phyloP scores from a whole-genome alignment of 2,329 filamentous ascomycete species.

The Penicillium sp. region DNA sequence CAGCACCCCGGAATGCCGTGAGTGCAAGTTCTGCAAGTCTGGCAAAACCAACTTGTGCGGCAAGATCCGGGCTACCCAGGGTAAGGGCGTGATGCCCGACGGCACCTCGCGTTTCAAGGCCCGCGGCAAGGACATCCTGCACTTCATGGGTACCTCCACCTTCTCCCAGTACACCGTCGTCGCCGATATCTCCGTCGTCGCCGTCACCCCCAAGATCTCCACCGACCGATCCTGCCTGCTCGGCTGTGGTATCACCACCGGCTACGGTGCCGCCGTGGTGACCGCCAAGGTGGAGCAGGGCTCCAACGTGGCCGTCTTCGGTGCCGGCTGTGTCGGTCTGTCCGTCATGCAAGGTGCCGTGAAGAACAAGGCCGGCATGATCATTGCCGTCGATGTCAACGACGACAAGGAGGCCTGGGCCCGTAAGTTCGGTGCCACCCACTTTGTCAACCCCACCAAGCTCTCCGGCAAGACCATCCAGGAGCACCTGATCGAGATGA shows the following conservation, averaged over 20 bases:
- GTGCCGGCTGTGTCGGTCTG: slow-evolving; percentile 91
- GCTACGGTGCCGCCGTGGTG: slow-evolving; percentile 91
- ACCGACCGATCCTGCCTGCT: slow-evolving; percentile 96
- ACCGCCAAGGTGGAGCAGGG: slow-evolving; percentile 91
- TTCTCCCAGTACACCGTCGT: slow-evolving; percentile 99
- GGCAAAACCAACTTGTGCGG: slow-evolving; percentile 99
- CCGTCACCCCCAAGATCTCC: slow-evolving; percentile 82
- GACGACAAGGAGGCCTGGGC: slow-evolving; percentile 87
- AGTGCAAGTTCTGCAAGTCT: slow-evolving; percentile 99
- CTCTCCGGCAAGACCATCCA: slow-evolving; percentile 74
- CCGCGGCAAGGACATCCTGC: slow-evolving; percentile 91
- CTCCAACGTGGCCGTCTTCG: slow-evolving; percentile 86
- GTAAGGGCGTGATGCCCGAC: slow-evolving; percentile 94
- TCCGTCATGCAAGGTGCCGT: slow-evolving; percentile 93
- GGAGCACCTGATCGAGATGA: slow-evolving; percentile 94
- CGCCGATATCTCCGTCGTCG: slow-evolving; percentile 95
- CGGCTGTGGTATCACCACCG: slow-evolving; percentile 97
- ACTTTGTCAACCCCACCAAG: slow-evolving; percentile 93
- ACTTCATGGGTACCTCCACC: slow-evolving; percentile 99
- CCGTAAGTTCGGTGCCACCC: slow-evolving; percentile 89
- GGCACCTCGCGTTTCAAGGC: slow-evolving; percentile 91
- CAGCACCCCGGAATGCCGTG: slow-evolving; percentile 92
- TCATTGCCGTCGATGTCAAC: slow-evolving; percentile 74
- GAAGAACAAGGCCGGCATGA: slow-evolving; percentile 68
- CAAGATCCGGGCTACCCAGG: slow-evolving; percentile 97